These are phyloP conservation scores for Alloascoidea hylecoeti DNA, from an alignment of 805 yeast genomes.

Conservation along the genomic window DNA sequence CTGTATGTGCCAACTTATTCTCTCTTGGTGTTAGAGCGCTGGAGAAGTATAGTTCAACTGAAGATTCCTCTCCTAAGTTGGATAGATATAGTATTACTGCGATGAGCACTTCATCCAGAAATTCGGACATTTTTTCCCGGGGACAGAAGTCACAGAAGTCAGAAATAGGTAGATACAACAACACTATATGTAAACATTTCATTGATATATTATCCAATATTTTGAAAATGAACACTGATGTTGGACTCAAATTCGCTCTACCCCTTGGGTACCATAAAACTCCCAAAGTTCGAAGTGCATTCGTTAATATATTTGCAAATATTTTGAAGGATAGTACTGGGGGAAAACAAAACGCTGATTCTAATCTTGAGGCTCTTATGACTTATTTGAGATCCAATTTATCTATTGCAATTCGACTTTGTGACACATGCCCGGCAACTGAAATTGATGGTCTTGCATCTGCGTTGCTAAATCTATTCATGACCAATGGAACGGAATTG, in stretches of 20 bases:
- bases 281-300: slow-evolving; percentile 49
- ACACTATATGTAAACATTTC: slow-evolving; percentile 26
- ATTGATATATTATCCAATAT: slow-evolving; percentile 54
- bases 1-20: slow-evolving; percentile 30
- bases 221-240: slow-evolving; percentile 58
- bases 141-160: slow-evolving; percentile 36
- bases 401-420: slow-evolving; percentile 34
- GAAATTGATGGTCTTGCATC: slow-evolving; percentile 64
- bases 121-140: slow-evolving; percentile 4
- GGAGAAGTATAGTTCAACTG: slow-evolving; percentile 17
- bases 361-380: background rate
- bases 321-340: slow-evolving; percentile 25
- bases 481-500: slow-evolving; percentile 18
- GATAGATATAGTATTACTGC: slow-evolving; percentile 4
- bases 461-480: slow-evolving; percentile 42
- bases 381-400: slow-evolving; percentile 5
- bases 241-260: slow-evolving; percentile 61
- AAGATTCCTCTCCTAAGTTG: background rate
- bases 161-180: too few relatives aligned
- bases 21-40: slow-evolving; percentile 31
- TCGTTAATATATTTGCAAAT: slow-evolving; percentile 64
- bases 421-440: slow-evolving; percentile 46
- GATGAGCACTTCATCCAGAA: slow-evolving; percentile 6
- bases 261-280: slow-evolving; percentile 71
- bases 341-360: slow-evolving; percentile 11